Base-by-base conservation (phyloP, 352 stramenopile species). In the Saprolegnia parasitica region DNA sequence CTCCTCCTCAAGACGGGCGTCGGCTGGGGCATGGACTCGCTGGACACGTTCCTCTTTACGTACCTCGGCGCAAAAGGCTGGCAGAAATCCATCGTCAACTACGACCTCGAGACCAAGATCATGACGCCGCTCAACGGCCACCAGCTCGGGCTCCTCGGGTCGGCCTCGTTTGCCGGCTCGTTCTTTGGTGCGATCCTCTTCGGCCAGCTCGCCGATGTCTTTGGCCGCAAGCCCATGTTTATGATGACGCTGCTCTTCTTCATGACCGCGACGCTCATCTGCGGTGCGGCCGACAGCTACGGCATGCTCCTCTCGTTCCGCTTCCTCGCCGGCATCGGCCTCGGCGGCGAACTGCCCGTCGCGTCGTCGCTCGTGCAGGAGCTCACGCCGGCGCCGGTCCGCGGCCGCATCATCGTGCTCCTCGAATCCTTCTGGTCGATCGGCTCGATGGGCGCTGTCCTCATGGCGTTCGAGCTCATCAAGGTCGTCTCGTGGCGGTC, bases 11-110 rank as follows among this genome's bases (percentile, higher is more conserved):
- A 89, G 40, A 81, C 81, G 16, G 84, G 84, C 32, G 61, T 90
- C 47, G 78, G 79, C 61, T 91, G 84, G 84, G 84, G 81, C 61
- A 87, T 91, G 73, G 78, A 91, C 68, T 85, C 84, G 56, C 87
- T 88, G 79, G 81, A 90, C 72, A 89, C 79, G 35, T 86, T 89
- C 58, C 56, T 90, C 55, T 89, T 90, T 57, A 86, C 73, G 20
- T 90, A 89, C 76, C 75, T 76, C 49, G 62, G 70, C 18, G 29
- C 62, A 9, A 49, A 18, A 10, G 72, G 74, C n/a, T 55, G 45
- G 29, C 49, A 45, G 8, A 32, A 58, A 16, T 16, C 8, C 32
- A 58, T 58, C 16, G 52, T 58, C 23, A 58, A 58, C 56, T 45
- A 64, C 18, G 39, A 13, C 13, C 67, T 76, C 24, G 45, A 29